Evolutionary conservation across 1,284 basidiomycete genomes (phyloP), one percentile per base, ranked within the genome.

Genomic region (Ceratobasidium theobromae): DNA sequence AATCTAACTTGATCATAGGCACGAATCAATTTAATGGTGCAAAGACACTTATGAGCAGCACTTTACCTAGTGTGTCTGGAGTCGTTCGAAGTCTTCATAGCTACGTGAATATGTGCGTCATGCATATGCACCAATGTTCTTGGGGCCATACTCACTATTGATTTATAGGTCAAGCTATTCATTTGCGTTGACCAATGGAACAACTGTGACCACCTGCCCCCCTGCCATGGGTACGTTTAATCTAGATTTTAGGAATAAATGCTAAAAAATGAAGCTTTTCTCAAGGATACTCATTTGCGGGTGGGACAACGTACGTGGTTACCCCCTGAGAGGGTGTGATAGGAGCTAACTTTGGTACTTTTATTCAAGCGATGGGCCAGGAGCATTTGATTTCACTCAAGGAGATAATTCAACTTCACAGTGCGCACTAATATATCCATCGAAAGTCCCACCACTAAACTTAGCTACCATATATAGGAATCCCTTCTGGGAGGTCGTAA

Each of bases 401-500:
- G 89, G 91, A 2, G 80, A 83, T 69, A 91, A 91, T 73, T 80
- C 82, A 8, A 84, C 85, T 5, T 76, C 81, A 3, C 84, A 82
- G 81, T 86, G 74, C 66, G 82, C 74, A 54, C 46, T 27, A 55
- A 58, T 8, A 8, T 53, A 12, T 1, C 52, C 25, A 6, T 46
- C 38, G 12, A 25, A 33, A n/a, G 3, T 33, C 35, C 30, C 9
- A 18, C 53, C 14, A 18, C 3, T 51, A 40, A 28, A n/a, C 6
- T 9, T 35, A 21, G 33, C 55, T 41, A 68, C n/a, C 68, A 62
- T 53, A 68, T 68, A n/a, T 65, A 88, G 87, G 75, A 92, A 93
- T 73, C 87, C 88, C 0, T 89, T 93, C 75, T 93, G 91, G 89
- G 82, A 91, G 72, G 72, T 91, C 38, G 87, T 91, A 45, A 91